phyloP scores from a whole-genome alignment of 371 early-diverging fungal genomes.

The Mucor indicus region DNA sequence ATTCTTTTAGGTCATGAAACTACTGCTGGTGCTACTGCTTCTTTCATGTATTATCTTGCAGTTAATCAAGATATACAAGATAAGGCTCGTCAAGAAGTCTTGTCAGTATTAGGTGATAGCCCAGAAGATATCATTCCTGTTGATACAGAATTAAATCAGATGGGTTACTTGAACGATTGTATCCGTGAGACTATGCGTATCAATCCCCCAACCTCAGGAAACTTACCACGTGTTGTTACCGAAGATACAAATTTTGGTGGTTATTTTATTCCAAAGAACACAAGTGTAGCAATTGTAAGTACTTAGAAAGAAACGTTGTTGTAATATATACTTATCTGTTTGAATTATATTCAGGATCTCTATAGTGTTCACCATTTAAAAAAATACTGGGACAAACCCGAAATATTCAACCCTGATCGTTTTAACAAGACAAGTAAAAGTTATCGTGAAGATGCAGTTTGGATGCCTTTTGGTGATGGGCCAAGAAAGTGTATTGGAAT shows the following conservation, averaged over 20 bases:
- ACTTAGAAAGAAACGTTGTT: background rate
- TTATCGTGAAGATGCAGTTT: slow-evolving; percentile 8
- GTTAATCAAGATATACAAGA: slow-evolving; percentile 41
- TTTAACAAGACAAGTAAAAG: slow-evolving; percentile 9
- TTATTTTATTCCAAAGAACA: slow-evolving; percentile 41
- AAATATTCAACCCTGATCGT: slow-evolving; percentile 28
- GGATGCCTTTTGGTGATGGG: slow-evolving; percentile 40
- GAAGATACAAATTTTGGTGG: slow-evolving; percentile 38
- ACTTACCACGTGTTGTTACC: slow-evolving; percentile 25
- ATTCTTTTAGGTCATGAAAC: slow-evolving; percentile 55
- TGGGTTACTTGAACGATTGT: slow-evolving; percentile 42
- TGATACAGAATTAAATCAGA: slow-evolving; percentile 33
- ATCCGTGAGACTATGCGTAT: slow-evolving; percentile 43
- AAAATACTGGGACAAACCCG: slow-evolving; percentile 26
- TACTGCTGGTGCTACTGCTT: slow-evolving; percentile 43
- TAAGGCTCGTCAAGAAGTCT: slow-evolving; percentile 47
- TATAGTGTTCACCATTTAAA: slow-evolving; percentile 22
- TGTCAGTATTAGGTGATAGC: slow-evolving; percentile 46
- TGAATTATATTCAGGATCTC: slow-evolving; percentile 9
- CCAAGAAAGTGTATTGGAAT: slow-evolving; percentile 37
- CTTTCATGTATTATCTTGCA: slow-evolving; percentile 36
- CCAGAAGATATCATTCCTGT: slow-evolving; percentile 43
- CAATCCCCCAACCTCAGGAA: slow-evolving; percentile 31
- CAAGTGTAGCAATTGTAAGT: slow-evolving; percentile 27
- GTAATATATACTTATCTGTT: background rate